These are phyloP conservation scores for Trichocladium uniseriatum DNA, from an alignment of 495 filamentous ascomycete species.

Conservation along the genomic window DNA sequence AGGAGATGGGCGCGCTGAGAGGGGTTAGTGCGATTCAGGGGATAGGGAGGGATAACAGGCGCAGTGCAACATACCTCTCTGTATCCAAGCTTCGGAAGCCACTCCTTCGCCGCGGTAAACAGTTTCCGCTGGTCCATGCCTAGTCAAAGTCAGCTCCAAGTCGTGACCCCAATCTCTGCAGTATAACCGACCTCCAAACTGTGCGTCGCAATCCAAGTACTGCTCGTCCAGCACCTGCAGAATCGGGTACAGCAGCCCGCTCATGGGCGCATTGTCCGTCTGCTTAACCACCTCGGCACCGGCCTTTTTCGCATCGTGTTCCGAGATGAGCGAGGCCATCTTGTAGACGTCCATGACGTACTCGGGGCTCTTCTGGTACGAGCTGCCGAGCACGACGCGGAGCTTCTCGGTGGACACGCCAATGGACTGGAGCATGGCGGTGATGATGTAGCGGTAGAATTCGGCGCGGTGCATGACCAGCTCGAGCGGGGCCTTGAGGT, in stretches of 20 bases:
- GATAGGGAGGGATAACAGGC: no score
- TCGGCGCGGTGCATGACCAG: conserved; percentile 69
- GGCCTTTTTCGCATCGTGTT: conserved; percentile 72
- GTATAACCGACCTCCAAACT: conserved; percentile 49
- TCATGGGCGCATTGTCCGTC: conserved; percentile 60
- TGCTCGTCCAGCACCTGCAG: conserved; percentile 91
- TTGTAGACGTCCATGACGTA: conserved; percentile 75
- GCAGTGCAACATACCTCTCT: no score
- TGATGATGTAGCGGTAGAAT: conserved; percentile 63
- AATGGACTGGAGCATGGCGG: conserved; percentile 55
- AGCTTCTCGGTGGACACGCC: conserved; percentile 70
- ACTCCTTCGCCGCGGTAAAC: conserved; percentile 70
- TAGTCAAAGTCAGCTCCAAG: no score
- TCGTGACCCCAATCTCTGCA: no score
- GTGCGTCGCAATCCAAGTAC: conserved; percentile 73
- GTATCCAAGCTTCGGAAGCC: conserved; percentile 63
- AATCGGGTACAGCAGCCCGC: conserved; percentile 76
- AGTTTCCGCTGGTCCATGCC: conserved; percentile 83
- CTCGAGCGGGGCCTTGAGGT: conserved; percentile 77
- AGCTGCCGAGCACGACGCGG: conserved; percentile 73
- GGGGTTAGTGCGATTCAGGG: no score
- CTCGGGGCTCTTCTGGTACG: conserved; percentile 62
- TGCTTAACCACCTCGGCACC: conserved; percentile 94
- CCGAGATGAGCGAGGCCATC: conserved; percentile 42
- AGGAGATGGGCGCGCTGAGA: conserved; percentile 81